Evolutionary conservation across 768 basidiomycete genomes (phyloP), one percentile per base, ranked within the genome.

Genomic region (Suillus plorans): DNA sequence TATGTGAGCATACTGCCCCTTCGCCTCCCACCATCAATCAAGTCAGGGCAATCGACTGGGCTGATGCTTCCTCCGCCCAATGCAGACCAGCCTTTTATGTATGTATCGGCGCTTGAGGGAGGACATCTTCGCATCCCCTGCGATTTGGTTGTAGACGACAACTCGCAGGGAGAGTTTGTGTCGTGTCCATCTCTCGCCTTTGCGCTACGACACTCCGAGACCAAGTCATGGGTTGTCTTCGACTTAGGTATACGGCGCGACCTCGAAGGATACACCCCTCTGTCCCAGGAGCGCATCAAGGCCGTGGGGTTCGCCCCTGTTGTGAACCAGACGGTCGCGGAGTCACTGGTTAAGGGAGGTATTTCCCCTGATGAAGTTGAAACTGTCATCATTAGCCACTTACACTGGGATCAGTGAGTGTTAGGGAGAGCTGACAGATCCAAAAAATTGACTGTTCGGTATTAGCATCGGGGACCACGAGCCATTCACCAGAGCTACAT

Each of bases 211-310:
- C 66, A 69, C 56, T 67, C 36, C 14, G 5, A 50, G 39, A 52
- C 59, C 10, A 47, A 36, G 20, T 34, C 57, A 25, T n/a, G 60
- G 28, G 39, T 64, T 22, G 63, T 85, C 5, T 85, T 86, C 68
- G 86, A 88, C 65, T 77, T 87, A 36, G 86, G 86, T 9, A 74
- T 84, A 9, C 80, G 85, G 45, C 77, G 79, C 57, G 81, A 86
- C 66, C 74, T 75, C 70, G 73, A 80, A 25, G 79, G 73, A n/a
- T 79, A 75, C 58, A 76, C 82, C 0, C 80, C 80, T 1, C 65
- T 55, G 0, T 64, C 74, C 39, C 73, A 74, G 42, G 65, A 77
- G 53, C 68, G 66, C 70, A 71, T 80, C 58, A 69, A 73, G 47
- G 57, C 60, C 14, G 12, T 49, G 14, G 58, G 68, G 1, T 80